These are phyloP conservation scores for Graphilbum sp. DNA, from an alignment of 2,329 filamentous ascomycete genomes.

Conservation along the genomic window DNA sequence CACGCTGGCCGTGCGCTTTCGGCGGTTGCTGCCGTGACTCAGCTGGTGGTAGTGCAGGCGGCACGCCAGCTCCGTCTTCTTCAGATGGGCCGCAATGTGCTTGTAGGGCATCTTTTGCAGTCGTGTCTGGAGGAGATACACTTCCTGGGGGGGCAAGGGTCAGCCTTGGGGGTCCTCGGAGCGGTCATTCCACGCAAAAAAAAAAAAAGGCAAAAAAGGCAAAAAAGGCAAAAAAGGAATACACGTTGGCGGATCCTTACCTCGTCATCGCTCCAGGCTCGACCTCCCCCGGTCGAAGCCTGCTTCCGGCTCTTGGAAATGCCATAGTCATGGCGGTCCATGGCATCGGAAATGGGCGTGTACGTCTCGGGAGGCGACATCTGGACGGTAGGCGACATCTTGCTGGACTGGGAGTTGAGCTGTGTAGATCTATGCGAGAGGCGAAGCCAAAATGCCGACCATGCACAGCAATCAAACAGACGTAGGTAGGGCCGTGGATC, in stretches of 20 bases:
- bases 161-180: constrained; percentile 54
- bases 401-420: neutral
- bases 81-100: constrained; percentile 69
- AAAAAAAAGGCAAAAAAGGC: no score
- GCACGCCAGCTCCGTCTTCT: constrained; percentile 78
- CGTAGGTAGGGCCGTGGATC: no score
- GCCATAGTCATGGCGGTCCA: constrained; percentile 41
- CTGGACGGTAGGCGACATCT: constrained; percentile 34
- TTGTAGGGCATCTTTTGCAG: constrained; percentile 85
- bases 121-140: constrained; percentile 68
- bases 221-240: no score
- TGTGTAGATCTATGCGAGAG: no score
- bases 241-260: constrained; percentile 37
- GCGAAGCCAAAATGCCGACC: neutral
- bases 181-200: no score
- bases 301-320: constrained; percentile 51
- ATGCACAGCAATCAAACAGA: no score
- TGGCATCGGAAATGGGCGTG: constrained; percentile 33
- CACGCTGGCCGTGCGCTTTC: constrained; percentile 58
- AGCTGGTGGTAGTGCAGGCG: constrained; percentile 78
- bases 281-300: constrained; percentile 55
- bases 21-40: constrained; percentile 65
- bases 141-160: constrained; percentile 38
- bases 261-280: constrained; percentile 78
- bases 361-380: constrained; percentile 28